phyloP scores from a whole-genome alignment of 805 yeast species.

The Pichia deserticola region DNA sequence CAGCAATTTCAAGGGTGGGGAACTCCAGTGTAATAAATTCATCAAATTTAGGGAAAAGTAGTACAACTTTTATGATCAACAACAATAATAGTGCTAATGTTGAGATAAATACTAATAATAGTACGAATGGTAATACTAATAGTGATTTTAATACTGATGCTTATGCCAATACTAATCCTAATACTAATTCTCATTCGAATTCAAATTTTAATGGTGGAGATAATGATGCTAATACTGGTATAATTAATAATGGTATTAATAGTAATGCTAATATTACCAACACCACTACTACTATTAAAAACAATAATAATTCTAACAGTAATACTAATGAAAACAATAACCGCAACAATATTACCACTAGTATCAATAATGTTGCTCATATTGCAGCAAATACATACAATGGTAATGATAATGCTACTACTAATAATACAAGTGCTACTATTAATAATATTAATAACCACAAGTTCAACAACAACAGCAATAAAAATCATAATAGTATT shows the following conservation, averaged over 20 bases:
- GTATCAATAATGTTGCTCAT: neutral
- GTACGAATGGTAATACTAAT: neutral
- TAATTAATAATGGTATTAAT: neutral
- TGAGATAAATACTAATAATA: no score
- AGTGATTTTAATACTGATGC: neutral
- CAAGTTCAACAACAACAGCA: neutral
- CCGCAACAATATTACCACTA: neutral
- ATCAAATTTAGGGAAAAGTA: no score
- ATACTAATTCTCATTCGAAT: no score
- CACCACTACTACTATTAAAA: no score
- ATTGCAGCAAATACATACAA: neutral
- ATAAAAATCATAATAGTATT: neutral
- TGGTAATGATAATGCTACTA: neutral
- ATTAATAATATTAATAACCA: no score
- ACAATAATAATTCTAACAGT: neutral
- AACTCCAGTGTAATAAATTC: no score
- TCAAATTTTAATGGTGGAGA: no score
- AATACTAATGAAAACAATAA: slow-evolving; percentile 5
- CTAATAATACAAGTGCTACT: no score
- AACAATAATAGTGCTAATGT: no score
- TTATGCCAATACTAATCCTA: neutral
- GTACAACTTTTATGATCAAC: no score
- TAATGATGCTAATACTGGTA: neutral
- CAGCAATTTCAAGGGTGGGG: no score
- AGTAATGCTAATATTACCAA: no score